Conservation (phyloP, 768 basidiomycete genomes). For the Xerocomus brunneocitrinus region DNA sequence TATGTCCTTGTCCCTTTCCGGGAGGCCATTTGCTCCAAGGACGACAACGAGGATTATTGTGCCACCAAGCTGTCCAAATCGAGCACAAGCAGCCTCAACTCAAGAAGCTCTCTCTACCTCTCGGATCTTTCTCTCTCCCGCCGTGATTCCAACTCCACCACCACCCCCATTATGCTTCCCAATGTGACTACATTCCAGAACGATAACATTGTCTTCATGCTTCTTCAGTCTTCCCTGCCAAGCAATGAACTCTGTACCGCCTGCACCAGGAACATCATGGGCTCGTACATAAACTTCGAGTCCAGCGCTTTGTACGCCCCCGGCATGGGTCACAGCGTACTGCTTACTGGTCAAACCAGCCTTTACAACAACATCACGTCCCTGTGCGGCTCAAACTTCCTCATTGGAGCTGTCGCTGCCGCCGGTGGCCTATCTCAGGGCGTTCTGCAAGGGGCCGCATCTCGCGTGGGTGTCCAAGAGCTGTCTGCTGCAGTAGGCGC, state of each 20-base stretch:
- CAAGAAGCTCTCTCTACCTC: not conserved
- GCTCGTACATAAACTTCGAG: conserved; percentile 75
- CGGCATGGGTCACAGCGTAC: conserved; percentile 58
- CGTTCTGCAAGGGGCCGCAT: conserved; percentile 21
- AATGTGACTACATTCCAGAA: conserved; percentile 50
- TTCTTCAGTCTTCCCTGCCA: conserved; percentile 52
- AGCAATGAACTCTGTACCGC: conserved; percentile 64
- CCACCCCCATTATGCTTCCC: conserved; percentile 36
- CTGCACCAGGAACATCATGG: conserved; percentile 77
- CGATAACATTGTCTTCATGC: conserved; percentile 77
- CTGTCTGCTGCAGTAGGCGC: conserved; percentile 28
- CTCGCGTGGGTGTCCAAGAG: conserved; percentile 22
- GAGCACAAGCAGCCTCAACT: not conserved
- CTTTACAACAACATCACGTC: conserved; percentile 60
- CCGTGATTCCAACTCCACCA: conserved; percentile 30
- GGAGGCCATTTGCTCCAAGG: conserved; percentile 70
- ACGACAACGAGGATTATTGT: conserved; percentile 68
- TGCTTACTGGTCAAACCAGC: conserved; percentile 59
- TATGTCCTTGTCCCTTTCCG: conserved; percentile 67
- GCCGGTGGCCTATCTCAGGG: conserved; percentile 54
- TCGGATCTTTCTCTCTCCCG: not conserved
- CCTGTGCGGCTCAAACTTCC: conserved; percentile 71
- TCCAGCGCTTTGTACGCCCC: conserved; percentile 66
- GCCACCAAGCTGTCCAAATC: conserved; percentile 42
- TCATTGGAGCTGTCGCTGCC: conserved; percentile 61